Evolutionary conservation across 257 asterid genomes (phyloP).

Genomic region (Mitragyna speciosa): DNA sequence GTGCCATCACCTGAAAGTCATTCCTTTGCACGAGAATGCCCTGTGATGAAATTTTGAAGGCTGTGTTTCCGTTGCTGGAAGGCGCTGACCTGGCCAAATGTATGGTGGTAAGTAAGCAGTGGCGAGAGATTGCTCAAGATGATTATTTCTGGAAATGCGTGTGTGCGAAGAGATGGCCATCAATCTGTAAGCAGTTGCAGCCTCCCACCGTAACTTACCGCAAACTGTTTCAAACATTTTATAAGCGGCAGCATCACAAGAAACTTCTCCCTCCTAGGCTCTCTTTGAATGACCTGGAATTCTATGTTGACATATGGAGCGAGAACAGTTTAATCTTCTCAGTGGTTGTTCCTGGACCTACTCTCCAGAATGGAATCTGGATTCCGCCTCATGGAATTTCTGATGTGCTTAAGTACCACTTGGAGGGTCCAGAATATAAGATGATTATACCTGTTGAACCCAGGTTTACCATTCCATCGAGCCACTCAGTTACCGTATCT

Average conservation of each 20-base stretch:
- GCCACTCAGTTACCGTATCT: slow-evolving; percentile 73
- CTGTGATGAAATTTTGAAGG: slow-evolving; percentile 72
- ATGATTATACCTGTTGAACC: slow-evolving; percentile 87
- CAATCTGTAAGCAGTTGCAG: slow-evolving; percentile 66
- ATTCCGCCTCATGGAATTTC: slow-evolving; percentile 72
- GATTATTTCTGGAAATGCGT: slow-evolving; percentile 96
- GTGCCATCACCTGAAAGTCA: slow-evolving; percentile 1
- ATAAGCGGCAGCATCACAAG: slow-evolving; percentile 51
- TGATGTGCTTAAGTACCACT: slow-evolving; percentile 66
- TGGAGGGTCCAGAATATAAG: slow-evolving; percentile 77
- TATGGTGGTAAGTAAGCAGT: slow-evolving; percentile 73
- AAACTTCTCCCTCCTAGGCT: slow-evolving; percentile 74
- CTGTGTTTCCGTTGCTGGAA: slow-evolving; percentile 82
- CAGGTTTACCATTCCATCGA: slow-evolving; percentile 70
- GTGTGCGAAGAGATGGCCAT: slow-evolving; percentile 89
- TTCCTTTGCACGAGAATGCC: slow-evolving; percentile 43
- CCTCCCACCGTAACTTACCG: slow-evolving; percentile 66
- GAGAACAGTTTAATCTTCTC: slow-evolving; percentile 70
- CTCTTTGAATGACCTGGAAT: slow-evolving; percentile 82
- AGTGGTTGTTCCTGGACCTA: slow-evolving; percentile 81
- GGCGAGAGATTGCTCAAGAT: slow-evolving; percentile 73
- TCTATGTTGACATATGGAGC: slow-evolving; percentile 86
- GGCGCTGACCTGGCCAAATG: slow-evolving; percentile 77
- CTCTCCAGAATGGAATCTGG: slow-evolving; percentile 64
- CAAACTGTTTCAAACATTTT: slow-evolving; percentile 56